Conservation (phyloP, 177 flowering plant species). For the Telopea speciosissima region DNA sequence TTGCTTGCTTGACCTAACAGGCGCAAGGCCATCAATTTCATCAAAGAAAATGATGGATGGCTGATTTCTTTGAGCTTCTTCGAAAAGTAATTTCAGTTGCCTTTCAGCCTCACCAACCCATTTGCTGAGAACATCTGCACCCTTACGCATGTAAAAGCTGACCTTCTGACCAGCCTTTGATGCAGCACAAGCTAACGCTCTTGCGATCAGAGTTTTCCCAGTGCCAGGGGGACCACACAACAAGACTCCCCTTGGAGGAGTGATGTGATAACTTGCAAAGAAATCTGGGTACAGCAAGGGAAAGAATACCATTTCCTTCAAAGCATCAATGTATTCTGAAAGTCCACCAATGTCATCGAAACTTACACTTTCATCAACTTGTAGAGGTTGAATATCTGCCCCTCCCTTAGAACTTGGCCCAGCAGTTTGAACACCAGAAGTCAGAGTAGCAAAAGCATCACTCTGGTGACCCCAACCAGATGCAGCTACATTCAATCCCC, state of each 20-base stretch:
- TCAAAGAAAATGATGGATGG: constrained; percentile 99
- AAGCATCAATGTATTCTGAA: constrained; percentile 84
- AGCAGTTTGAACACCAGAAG: constrained; percentile 89
- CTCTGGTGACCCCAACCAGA: constrained; percentile 98
- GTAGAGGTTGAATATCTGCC: constrained; percentile 97
- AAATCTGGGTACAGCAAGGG: constrained; percentile 95
- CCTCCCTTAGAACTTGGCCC: constrained; percentile 99
- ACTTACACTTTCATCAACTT: constrained; percentile 88
- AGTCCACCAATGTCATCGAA: constrained; percentile 98
- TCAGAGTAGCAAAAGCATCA: constrained; percentile 61
- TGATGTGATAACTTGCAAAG: constrained; percentile 86
- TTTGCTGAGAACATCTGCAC: constrained; percentile 99
- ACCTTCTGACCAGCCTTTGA: constrained; percentile 99
- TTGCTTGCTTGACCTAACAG: constrained; percentile 98
- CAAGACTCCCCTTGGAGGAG: constrained; percentile 97
- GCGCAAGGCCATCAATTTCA: constrained; percentile 99
- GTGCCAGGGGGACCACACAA: constrained; percentile 99
- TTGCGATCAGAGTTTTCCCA: constrained; percentile 93
- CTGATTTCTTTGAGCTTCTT: constrained; percentile 97
- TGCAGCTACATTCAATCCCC: constrained; percentile 94
- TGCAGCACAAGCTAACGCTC: constrained; percentile 99
- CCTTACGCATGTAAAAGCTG: constrained; percentile 99
- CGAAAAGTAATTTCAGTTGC: constrained; percentile 90
- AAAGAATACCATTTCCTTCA: constrained; percentile 99
- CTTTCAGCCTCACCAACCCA: constrained; percentile 99